phyloP scores from a whole-genome alignment of 352 stramenopile species.

The Pythium brassicae region DNA sequence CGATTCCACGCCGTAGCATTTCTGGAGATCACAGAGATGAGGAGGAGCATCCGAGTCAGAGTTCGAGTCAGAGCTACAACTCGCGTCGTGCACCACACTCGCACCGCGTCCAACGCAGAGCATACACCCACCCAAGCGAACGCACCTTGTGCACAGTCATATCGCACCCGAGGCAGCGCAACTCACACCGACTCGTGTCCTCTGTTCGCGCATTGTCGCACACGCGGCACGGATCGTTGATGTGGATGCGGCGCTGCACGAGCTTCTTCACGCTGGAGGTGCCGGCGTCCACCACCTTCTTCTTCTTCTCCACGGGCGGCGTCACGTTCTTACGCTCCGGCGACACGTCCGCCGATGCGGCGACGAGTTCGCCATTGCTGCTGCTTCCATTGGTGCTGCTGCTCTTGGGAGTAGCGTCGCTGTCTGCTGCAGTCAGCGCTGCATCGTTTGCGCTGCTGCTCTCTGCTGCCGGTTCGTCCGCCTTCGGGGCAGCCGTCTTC shows the following conservation, averaged over 20 bases:
- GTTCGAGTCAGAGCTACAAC: not conserved
- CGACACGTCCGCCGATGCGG: not conserved
- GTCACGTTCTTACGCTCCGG: conserved; percentile 2
- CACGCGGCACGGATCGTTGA: conserved; percentile 64
- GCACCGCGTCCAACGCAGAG: not conserved
- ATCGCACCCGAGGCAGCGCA: conserved; percentile 55
- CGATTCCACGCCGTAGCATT: conserved; percentile 50
- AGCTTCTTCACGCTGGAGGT: conserved; percentile 34
- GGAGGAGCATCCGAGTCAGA: not conserved
- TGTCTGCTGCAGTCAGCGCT: not conserved
- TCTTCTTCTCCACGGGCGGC: conserved; percentile 16
- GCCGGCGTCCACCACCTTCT: not conserved
- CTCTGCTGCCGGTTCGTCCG: conserved; percentile 8
- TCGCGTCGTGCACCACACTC: not conserved
- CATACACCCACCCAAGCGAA: not conserved
- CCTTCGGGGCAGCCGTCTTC: conserved; percentile 17
- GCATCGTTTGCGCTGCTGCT: too few relatives aligned
- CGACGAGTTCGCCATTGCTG: not conserved
- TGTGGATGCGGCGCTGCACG: conserved; percentile 66
- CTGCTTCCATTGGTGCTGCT: not conserved
- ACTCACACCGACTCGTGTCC: conserved; percentile 42
- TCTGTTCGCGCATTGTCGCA: conserved; percentile 52
- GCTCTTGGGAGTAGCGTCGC: not conserved
- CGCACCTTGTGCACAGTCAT: conserved; percentile 68
- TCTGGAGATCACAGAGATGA: conserved; percentile 13